Conservation (phyloP, 2,329 filamentous ascomycete species). For the Sporothrix variecibatus region DNA sequence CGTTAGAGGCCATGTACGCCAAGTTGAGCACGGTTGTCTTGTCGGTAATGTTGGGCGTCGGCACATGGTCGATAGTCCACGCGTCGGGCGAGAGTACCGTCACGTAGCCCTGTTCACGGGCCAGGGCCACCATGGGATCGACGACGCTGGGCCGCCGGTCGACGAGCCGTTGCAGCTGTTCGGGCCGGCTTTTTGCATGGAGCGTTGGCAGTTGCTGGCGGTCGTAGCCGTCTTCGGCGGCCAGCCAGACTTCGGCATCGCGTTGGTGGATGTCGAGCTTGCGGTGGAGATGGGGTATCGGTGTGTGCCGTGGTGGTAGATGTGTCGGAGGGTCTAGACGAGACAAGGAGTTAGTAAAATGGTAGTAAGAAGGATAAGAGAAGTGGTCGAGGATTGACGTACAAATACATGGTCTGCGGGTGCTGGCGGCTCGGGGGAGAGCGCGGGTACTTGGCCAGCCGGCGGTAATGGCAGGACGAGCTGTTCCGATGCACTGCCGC, state of each 20-base stretch:
- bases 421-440: slow-evolving; percentile 47
- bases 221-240: slow-evolving; percentile 58
- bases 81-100: slow-evolving; percentile 69
- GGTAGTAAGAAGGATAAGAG: not conserved
- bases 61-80: slow-evolving; percentile 80
- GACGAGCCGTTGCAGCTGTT: slow-evolving; percentile 76
- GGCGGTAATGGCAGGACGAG: slow-evolving; percentile 45
- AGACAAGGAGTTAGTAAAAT: slow-evolving; percentile 25
- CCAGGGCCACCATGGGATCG: slow-evolving; percentile 74
- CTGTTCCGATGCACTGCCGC: slow-evolving; percentile 41
- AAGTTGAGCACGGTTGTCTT: slow-evolving; percentile 81
- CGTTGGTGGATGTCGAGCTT: slow-evolving; percentile 67
- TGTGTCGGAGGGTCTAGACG: slow-evolving; percentile 73
- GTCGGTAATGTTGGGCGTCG: slow-evolving; percentile 80
- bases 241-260: slow-evolving; percentile 63
- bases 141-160: slow-evolving; percentile 77
- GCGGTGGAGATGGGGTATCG: slow-evolving; percentile 75
- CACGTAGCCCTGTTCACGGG: slow-evolving; percentile 67
- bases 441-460: slow-evolving; percentile 45
- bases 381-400: slow-evolving; percentile 31
- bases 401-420: slow-evolving; percentile 61
- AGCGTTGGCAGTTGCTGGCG: slow-evolving; percentile 56
- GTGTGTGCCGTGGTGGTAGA: slow-evolving; percentile 89
- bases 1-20: slow-evolving; percentile 85
- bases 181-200: slow-evolving; percentile 62